Evolutionary conservation across 176 grass and related monocot species (phyloP).

Genomic region (Guadua angustifolia): DNA sequence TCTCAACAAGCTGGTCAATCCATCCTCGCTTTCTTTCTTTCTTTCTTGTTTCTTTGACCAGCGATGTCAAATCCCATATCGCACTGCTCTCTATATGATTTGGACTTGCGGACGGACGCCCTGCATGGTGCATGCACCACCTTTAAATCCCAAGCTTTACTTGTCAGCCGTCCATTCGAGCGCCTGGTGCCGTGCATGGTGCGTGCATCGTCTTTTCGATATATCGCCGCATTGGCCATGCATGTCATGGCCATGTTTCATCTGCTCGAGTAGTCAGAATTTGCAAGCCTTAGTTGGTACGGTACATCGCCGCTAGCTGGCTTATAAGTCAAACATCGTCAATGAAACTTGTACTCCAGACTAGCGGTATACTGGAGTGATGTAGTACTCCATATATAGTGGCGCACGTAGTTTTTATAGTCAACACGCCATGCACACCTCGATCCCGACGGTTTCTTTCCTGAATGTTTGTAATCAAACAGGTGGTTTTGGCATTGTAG

Average conservation of each 20-base stretch:
- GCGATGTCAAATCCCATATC: constrained; percentile 24
- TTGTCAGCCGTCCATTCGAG: constrained; percentile 36
- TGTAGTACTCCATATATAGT: neutral
- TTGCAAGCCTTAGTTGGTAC: neutral
- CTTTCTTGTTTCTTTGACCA: neutral
- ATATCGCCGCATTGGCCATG: neutral
- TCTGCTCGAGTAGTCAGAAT: neutral
- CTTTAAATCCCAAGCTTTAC: neutral
- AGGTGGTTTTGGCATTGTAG: neutral
- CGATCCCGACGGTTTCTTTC: neutral
- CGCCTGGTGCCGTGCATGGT: neutral
- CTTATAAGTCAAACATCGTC: neutral
- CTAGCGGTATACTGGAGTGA: neutral
- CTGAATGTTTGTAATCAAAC: neutral
- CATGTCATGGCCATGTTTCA: constrained; percentile 7
- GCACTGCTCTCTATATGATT: constrained; percentile 31
- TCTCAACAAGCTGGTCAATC: neutral
- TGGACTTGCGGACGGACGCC: constrained; percentile 38
- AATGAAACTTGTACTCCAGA: neutral
- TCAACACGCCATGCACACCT: neutral
- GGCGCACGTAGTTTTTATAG: neutral
- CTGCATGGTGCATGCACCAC: constrained; percentile 28
- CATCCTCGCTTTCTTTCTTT: neutral
- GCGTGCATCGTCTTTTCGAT: neutral
- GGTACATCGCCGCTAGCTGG: neutral